phyloP scores from a whole-genome alignment of 2,329 filamentous ascomycete species.

The Neocatenulostroma microsporum region DNA sequence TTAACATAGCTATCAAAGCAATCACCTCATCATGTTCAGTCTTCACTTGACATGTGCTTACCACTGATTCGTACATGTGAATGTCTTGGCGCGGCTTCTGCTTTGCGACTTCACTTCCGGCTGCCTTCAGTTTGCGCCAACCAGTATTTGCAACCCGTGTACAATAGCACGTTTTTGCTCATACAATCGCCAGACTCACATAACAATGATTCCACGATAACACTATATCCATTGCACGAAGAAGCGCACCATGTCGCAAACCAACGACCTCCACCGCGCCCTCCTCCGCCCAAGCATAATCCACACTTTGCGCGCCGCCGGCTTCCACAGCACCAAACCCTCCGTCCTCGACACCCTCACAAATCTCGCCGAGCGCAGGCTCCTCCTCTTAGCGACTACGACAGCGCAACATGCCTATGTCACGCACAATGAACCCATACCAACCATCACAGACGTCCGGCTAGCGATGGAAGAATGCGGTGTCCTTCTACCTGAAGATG shows the following conservation, averaged over 20 bases:
- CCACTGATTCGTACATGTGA: too few species aligned
- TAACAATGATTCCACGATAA: conserved; percentile 17
- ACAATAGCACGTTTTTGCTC: too few species aligned
- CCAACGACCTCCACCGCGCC: conserved; percentile 55
- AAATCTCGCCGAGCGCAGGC: conserved; percentile 75
- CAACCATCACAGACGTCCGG: conserved; percentile 69
- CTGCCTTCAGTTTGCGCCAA: too few species aligned
- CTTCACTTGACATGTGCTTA: too few species aligned
- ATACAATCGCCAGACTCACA: too few species aligned
- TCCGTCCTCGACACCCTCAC: conserved; percentile 81
- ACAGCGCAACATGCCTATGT: conserved; percentile 64
- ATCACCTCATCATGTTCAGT: too few species aligned
- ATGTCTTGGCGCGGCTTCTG: not conserved
- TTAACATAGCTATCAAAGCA: too few species aligned
- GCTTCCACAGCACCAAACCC: conserved; percentile 75
- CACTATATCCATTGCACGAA: conserved; percentile 4
- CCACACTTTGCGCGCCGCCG: conserved; percentile 83
- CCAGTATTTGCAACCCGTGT: too few species aligned
- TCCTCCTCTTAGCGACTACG: conserved; percentile 63
- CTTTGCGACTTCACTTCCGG: too few species aligned
- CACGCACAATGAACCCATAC: conserved; percentile 57
- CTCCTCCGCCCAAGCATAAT: conserved; percentile 80
- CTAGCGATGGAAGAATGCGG: conserved; percentile 78
- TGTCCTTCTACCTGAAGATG: conserved; percentile 60
- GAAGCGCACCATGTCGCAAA: conserved; percentile 18